Evolutionary conservation across 192 early-diverging fungal species (phyloP), one percentile per base, ranked within the genome.

Genomic region (Podila clonocystis): DNA sequence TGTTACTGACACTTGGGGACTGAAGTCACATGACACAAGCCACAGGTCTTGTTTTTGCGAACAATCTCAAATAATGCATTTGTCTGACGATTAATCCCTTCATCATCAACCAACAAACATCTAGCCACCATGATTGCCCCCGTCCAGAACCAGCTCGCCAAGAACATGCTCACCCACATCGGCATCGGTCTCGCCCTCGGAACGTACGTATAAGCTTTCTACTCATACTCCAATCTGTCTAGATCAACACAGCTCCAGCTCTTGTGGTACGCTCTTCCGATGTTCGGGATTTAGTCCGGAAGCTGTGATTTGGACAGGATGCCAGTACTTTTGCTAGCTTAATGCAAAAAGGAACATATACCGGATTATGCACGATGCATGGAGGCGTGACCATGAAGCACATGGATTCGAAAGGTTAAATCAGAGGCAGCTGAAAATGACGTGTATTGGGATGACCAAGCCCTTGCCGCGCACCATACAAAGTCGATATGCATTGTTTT

Each of bases 81-180:
- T 45, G 41, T 45, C 41, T 15, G 41, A 15, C 41, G 52, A 55
- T n/a, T 34, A 58, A 22, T 36, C 33, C 22, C 12, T 65, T 26
- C 50, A 38, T 28, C 36, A 58, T 28, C 57, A 63, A 52, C n/a
- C 26, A 49, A 13, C 22, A 13, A 41, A 58, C 65, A 15, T 57
- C 64, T 64, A 49, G 22, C 29, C 59, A 61, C 38, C 36, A 65
- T 63, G 61, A 72, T 73, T 33, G 77, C 77, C 50, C 77, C 77
- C 58, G 66, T 69, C 58, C 49, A 72, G 67, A 80, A 73, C 71
- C 59, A 64, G 61, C 77, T 80, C 62, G 65, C 55, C 50, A 80
- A 73, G 77, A 68, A 65, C 15, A 80, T 80, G 77, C 58, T 80
- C 63, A 50, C 52, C 52, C 76, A 79, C 65, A 79, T 79, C 65